These are phyloP conservation scores for Paraphoma sp. DNA, from an alignment of 2,329 filamentous ascomycete species.

Conservation along the genomic window DNA sequence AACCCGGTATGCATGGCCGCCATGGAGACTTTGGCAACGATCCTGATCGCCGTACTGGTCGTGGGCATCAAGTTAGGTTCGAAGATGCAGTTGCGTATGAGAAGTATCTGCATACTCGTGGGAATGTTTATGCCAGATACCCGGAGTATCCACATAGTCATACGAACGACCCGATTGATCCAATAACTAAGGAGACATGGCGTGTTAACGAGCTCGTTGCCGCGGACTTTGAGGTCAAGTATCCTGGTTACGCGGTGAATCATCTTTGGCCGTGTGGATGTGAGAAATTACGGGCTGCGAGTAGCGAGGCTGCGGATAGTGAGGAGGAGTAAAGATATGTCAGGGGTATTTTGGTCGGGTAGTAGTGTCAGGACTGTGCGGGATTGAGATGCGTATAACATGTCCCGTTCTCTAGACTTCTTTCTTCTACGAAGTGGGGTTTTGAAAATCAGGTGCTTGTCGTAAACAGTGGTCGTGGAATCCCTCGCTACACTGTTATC, in stretches of 20 bases:
- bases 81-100: conserved; percentile 13
- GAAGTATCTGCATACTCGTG: not conserved
- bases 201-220: conserved; percentile 6
- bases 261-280: conserved; percentile 38
- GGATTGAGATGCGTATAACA: too few species aligned
- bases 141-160: not conserved
- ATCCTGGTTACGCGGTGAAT: conserved; percentile 16
- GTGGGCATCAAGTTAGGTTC: conserved; percentile 28
- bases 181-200: not conserved
- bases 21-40: conserved; percentile 25
- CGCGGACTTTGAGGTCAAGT: conserved; percentile 19
- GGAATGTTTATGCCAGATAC: not conserved
- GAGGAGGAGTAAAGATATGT: conserved; percentile 17
- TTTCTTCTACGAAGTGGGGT: too few species aligned
- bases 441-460: too few species aligned
- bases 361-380: too few species aligned
- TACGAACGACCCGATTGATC: not conserved
- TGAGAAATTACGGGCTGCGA: conserved; percentile 7
- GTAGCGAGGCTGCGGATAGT: conserved; percentile 16
- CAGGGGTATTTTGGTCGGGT: too few species aligned
- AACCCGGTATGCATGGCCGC: conserved; percentile 28
- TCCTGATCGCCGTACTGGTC: conserved; percentile 19
- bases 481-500: too few species aligned
- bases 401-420: too few species aligned
- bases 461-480: too few species aligned